Conservation (phyloP, 179 eudicot species). For the Silene noctiflora region DNA sequence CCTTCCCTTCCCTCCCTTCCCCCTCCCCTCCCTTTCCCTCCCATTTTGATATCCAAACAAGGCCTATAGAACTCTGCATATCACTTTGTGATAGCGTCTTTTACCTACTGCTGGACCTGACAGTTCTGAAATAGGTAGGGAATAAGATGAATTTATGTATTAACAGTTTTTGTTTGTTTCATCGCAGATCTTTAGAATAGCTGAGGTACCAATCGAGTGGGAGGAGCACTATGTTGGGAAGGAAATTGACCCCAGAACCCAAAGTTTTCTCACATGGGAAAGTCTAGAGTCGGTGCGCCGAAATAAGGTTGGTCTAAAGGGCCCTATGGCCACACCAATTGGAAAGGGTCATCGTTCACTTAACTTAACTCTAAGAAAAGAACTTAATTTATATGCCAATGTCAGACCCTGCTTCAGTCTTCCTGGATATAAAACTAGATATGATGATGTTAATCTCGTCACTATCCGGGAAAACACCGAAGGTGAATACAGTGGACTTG, state of each 20-base stretch:
- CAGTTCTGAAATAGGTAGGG: background rate
- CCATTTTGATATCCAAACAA: too few species aligned
- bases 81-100: too few species aligned
- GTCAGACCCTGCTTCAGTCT: constrained; percentile 98
- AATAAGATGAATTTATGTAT: background rate
- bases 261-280: constrained; percentile 97
- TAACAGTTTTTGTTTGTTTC: background rate
- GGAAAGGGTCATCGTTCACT: constrained; percentile 99
- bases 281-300: constrained; percentile 86
- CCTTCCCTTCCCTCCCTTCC: too few species aligned
- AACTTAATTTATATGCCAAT: constrained; percentile 90
- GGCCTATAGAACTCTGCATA: too few species aligned
- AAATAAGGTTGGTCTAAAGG: constrained; percentile 89
- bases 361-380: constrained; percentile 94
- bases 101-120: background rate
- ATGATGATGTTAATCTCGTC: constrained; percentile 86
- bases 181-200: constrained; percentile 64
- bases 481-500: constrained; percentile 99
- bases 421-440: constrained; percentile 95
- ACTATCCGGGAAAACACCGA: constrained; percentile 99
- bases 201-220: constrained; percentile 91
- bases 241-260: constrained; percentile 90
- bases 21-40: too few species aligned
- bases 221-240: constrained; percentile 88
- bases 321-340: constrained; percentile 99